Evolutionary conservation across 2,329 filamentous ascomycete genomes (phyloP).

Genomic region (Neofusicoccum sp.): DNA sequence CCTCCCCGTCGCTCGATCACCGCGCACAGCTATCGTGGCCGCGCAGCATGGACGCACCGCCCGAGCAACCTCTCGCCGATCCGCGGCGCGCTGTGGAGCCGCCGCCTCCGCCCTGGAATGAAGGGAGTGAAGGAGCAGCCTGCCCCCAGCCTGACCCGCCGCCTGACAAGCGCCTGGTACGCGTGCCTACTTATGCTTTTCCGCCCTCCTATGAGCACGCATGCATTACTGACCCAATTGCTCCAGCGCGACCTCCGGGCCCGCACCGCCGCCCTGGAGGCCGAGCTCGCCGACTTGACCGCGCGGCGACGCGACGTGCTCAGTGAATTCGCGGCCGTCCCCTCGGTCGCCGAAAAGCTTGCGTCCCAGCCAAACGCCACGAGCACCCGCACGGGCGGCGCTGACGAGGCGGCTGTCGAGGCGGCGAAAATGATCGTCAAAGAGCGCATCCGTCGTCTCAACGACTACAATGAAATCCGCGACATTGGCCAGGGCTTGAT

Average conservation of each 20-base stretch:
- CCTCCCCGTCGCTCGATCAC: background rate
- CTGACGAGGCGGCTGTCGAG: slow-evolving; percentile 33
- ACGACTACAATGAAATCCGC: slow-evolving; percentile 70
- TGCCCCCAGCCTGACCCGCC: background rate
- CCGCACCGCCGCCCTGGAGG: slow-evolving; percentile 28
- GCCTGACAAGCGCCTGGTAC: slow-evolving; percentile 13
- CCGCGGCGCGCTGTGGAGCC: background rate
- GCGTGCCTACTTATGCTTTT: background rate
- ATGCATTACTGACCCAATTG: slow-evolving; percentile 1
- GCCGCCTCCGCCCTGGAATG: background rate
- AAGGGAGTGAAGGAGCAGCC: background rate
- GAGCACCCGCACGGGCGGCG: slow-evolving; percentile 20
- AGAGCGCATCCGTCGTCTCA: slow-evolving; percentile 62
- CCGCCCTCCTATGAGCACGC: background rate
- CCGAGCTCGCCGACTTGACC: slow-evolving; percentile 48
- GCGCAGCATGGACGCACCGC: background rate
- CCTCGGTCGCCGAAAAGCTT: slow-evolving; percentile 35
- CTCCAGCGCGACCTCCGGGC: slow-evolving; percentile 3
- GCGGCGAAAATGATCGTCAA: slow-evolving; percentile 56
- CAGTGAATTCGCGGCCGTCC: slow-evolving; percentile 28
- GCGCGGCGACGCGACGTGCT: slow-evolving; percentile 41
- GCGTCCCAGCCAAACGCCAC: slow-evolving; percentile 25
- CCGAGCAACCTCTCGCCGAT: background rate
- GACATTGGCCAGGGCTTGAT: slow-evolving; percentile 66
- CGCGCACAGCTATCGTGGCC: background rate